Base-by-base conservation (phyloP, 208 protist genomes). In the Trypanosoma platydactyli region DNA sequence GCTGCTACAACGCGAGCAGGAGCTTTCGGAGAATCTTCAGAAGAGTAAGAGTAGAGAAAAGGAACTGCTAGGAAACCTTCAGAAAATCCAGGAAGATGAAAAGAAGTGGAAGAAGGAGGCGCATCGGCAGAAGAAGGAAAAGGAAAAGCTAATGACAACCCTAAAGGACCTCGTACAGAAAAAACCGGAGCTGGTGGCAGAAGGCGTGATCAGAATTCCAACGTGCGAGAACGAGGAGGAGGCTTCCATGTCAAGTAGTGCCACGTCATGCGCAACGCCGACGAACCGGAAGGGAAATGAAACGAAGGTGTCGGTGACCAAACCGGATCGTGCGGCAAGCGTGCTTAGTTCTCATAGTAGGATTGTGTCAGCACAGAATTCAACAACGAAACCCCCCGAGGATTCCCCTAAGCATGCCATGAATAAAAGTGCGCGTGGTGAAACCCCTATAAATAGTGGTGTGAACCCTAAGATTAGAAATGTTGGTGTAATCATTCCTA, bases 61-160 rank as follows among this genome's bases (percentile, higher is more conserved):
- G 1, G 51, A 71, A 42, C 53, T 81, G 13, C 33, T 52, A 22
- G 22, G 20, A 20, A 35, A 52, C 50, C 33, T 73, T 18, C 38
- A 45, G 7, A 27, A 24, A 6, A 11, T n/a, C 0, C 44, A 58
- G 2, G 4, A 27, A 0, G 38, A 68, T 33, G 46, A 68, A 38
- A 20, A 60, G 16, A 25, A 24, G 42, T 77, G 65, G 72, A 20
- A 38, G 16, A n/a, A 35, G 1, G 66, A 77, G 54, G 64, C 66
- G 15, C 38, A 73, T 1, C 35, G 52, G 25, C 57, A 69, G 29
- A 16, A 42, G 29, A 27, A 38, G 33, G 53, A 50, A 33, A 77
- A 72, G 35, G 45, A 67, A n/a, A 20, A 57, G n/a, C 51, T 72
- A 1, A 30, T 42, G 4, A 45, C 15, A 18, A n/a, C 56, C 3